Evolutionary conservation across 2,329 filamentous ascomycete species (phyloP).

Genomic region (Paraphoma chrysanthemicola): DNA sequence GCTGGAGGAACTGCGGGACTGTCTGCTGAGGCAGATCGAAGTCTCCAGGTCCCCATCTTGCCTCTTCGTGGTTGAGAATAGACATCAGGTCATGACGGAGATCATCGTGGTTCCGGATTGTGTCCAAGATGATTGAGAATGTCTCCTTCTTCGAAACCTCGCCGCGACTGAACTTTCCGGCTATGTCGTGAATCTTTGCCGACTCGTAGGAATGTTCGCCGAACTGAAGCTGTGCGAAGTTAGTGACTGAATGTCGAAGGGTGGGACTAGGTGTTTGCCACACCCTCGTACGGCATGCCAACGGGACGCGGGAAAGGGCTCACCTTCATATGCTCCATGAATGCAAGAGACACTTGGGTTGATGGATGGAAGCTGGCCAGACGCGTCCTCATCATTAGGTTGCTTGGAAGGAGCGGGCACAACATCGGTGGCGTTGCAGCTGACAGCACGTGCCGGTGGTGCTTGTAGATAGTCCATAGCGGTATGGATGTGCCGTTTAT

Average conservation of each 20-base stretch:
- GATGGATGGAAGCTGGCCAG: not conserved
- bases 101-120: constrained; percentile 24
- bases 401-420: no score
- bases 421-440: no score
- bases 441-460: no score
- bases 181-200: constrained; percentile 18
- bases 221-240: not conserved
- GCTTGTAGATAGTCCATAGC: no score
- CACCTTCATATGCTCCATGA: constrained; percentile 6
- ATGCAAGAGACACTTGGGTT: not conserved
- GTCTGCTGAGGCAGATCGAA: constrained; percentile 15
- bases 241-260: not conserved
- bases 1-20: constrained; percentile 32
- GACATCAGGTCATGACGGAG: constrained; percentile 30
- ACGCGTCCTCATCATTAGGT: no score
- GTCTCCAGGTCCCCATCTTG: constrained; percentile 27
- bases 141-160: constrained; percentile 30
- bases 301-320: not conserved
- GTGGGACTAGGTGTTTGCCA: not conserved
- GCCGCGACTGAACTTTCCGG: constrained; percentile 23
- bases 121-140: constrained; percentile 20
- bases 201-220: not conserved
- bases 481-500: no score
- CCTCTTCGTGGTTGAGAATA: constrained; percentile 31
- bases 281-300: no score